Evolutionary conservation across 1,284 basidiomycete genomes (phyloP).

Genomic region (Trametes hirsuta): DNA sequence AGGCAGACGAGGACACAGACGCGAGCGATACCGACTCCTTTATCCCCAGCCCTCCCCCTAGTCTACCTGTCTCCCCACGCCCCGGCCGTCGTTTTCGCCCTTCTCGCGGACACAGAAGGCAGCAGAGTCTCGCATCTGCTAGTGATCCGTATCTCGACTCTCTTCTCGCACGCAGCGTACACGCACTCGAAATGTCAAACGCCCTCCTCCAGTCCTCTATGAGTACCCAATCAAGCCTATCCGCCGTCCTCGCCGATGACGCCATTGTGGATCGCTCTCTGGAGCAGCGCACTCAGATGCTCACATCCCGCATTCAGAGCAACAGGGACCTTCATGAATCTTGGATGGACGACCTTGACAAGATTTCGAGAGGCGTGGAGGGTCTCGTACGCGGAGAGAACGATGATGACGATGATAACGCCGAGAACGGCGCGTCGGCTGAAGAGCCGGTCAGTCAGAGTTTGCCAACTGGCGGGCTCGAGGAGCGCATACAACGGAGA

Average conservation of each 20-base stretch:
- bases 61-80: conserved; percentile 27
- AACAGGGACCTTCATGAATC: conserved; percentile 47
- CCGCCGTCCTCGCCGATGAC: conserved; percentile 46
- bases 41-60: conserved; percentile 26
- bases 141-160: conserved; percentile 63
- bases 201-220: conserved; percentile 73
- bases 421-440: conserved; percentile 9
- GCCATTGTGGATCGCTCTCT: conserved; percentile 43
- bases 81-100: conserved; percentile 25
- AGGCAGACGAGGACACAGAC: conserved; percentile 70
- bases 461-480: conserved; percentile 42
- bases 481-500: conserved; percentile 26
- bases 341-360: conserved; percentile 65
- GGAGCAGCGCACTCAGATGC: conserved; percentile 48
- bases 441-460: conserved; percentile 53
- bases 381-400: conserved; percentile 46
- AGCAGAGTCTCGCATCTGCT: conserved; percentile 20
- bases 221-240: conserved; percentile 65
- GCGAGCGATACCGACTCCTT: conserved; percentile 34
- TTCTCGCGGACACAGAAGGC: conserved; percentile 13
- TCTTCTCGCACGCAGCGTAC: conserved; percentile 77
- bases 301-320: conserved; percentile 53
- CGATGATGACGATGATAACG: conserved; percentile 22
- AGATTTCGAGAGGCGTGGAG: conserved; percentile 65
- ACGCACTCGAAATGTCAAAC: conserved; percentile 83